These are phyloP conservation scores for Geranium incanum DNA, from an alignment of 441 rosid genomes.

Conservation along the genomic window DNA sequence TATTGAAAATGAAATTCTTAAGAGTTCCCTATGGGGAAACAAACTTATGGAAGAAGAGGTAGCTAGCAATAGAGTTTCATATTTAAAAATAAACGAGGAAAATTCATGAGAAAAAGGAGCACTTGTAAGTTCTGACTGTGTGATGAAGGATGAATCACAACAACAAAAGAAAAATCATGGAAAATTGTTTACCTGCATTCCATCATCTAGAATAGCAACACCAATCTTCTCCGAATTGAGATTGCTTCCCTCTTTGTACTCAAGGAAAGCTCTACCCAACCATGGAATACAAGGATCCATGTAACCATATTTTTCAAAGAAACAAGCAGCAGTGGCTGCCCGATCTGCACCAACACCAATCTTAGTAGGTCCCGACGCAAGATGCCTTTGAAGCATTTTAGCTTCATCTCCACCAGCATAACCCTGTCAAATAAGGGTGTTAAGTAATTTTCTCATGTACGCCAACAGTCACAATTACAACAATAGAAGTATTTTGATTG, in stretches of 20 bases:
- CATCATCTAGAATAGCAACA: constrained; percentile 61
- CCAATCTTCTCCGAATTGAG: constrained; percentile 33
- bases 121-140: neutral
- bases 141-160: neutral
- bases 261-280: constrained; percentile 17
- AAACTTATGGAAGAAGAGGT: too few species aligned
- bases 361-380: constrained; percentile 32
- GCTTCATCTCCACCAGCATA: constrained; percentile 93
- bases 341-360: constrained; percentile 74
- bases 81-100: too few species aligned
- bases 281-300: constrained; percentile 24
- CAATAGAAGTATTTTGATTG: neutral
- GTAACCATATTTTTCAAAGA: constrained; percentile 47
- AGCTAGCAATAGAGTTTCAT: too few species aligned
- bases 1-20: constrained; percentile 3
- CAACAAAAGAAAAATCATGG: neutral
- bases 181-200: constrained; percentile 66
- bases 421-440: constrained; percentile 37
- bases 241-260: constrained; percentile 18
- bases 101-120: neutral
- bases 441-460: neutral
- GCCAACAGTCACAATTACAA: neutral
- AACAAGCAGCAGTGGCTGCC: constrained; percentile 50
- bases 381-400: constrained; percentile 71
- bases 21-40: too few species aligned